Percentiles rank a stretch among this genome's conserved stretches.
Evolutionary conservation across 768 basidiomycete species (phyloP).

Genomic region (Kwoniella sp.): DNA sequence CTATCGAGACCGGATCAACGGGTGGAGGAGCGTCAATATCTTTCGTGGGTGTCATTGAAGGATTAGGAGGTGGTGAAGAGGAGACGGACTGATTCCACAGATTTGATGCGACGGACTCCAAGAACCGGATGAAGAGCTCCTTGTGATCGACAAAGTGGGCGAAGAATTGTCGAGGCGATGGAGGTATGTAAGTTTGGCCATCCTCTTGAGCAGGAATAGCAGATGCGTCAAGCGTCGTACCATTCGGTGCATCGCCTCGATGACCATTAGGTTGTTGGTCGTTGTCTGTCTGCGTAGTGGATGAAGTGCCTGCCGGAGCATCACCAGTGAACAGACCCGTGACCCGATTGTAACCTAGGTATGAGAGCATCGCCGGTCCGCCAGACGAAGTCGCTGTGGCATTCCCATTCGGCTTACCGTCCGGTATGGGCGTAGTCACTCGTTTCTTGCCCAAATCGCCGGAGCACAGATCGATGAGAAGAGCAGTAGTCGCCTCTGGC

Average conservation of each 20-base stretch:
- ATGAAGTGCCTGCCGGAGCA: constrained; percentile 57
- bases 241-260: constrained; percentile 16
- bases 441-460: constrained; percentile 58
- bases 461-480: constrained; percentile 90
- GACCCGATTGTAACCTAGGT: constrained; percentile 71
- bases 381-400: constrained; percentile 19
- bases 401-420: constrained; percentile 33
- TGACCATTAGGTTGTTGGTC: constrained; percentile 9
- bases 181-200: constrained; percentile 51
- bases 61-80: background rate
- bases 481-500: constrained; percentile 83
- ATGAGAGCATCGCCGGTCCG: constrained; percentile 71
- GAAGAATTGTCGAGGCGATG: constrained; percentile 85
- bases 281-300: constrained; percentile 51
- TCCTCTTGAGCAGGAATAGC: constrained; percentile 14
- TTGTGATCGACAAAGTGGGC: constrained; percentile 92
- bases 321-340: constrained; percentile 55
- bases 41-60: constrained; percentile 6
- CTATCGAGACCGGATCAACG: constrained; percentile 49
- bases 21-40: constrained; percentile 21
- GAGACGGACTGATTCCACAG: constrained; percentile 75
- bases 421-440: constrained; percentile 11
- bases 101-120: constrained; percentile 78
- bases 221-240: background rate
- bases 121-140: constrained; percentile 76